Evolutionary conservation across 2,329 filamentous ascomycete species (phyloP), one percentile per base, ranked within the genome.

Genomic region (Cladosporium sp.): DNA sequence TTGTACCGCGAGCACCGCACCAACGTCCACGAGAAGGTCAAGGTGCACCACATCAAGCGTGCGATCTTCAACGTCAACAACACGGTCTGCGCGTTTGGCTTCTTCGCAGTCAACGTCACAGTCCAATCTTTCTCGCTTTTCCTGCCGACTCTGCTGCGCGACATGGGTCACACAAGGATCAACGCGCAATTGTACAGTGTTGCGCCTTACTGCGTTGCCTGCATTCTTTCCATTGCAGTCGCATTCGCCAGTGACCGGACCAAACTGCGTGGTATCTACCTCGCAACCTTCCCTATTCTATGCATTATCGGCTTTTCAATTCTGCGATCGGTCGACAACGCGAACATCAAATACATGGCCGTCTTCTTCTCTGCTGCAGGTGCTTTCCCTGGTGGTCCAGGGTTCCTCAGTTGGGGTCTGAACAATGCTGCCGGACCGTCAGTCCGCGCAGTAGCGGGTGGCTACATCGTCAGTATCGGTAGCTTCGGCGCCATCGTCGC

Each of bases 101-200:
- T 82, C 70, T 80, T 82, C 67, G 69, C 75, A 58, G 78, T 80
- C 68, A 82, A 83, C 64, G 76, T 83, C 58, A 81, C 79, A 1
- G 79, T 83, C 9, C 71, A 73, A 56, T 69, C 66, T 17, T 66
- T 73, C 40, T 64, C 68, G 1, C 58, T 73, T 3, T 72, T 71
- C 58, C 59, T 73, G 17, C 70, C 68, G 1, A 85, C 84, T 0
- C 53, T 61, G 17, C 84, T 88, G 29, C 71, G 76, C 52, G 85
- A 84, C 5, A 76, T 88, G 4, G 77, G 80, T n/a, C 86, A 84
- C 64, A 74, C 68, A 51, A 71, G 75, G 13, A 80, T 84, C 43
- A 68, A 74, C 19, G 66, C 64, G 12, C 63, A 67, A 44, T 58
- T 67, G 17, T 51, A 51, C 42, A 44, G 40, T 44, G 48, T 51